A percentile compares a stretch with the other conserved stretches of the same genome.
These are phyloP conservation scores for Oxyria digyna DNA, from an alignment of 148 eudicot species.

Conservation along the genomic window DNA sequence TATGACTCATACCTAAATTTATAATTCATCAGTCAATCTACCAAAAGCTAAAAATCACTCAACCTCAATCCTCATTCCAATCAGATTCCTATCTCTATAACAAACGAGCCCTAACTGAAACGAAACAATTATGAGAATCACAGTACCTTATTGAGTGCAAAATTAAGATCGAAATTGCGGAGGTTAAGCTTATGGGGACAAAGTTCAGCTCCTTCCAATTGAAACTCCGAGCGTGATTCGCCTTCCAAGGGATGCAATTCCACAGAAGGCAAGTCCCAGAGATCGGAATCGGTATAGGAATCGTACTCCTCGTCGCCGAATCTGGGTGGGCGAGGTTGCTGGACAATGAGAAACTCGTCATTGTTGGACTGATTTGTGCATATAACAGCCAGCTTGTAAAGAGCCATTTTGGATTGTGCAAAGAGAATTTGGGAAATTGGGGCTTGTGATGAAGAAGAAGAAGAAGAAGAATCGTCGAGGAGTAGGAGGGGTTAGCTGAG, in stretches of 20 bases:
- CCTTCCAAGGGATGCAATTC: constrained; percentile 18
- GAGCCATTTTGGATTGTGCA: constrained; percentile 24
- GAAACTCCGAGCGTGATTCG: constrained; percentile 16
- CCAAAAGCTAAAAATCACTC: no score
- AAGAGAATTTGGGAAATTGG: not conserved
- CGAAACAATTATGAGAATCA: not conserved
- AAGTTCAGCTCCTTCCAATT: constrained; percentile 31
- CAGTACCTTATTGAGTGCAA: constrained; percentile 45
- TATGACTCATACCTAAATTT: no score
- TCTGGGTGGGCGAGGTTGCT: constrained; percentile 56
- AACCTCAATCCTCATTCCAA: no score
- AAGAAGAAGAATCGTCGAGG: no score
- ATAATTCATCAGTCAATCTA: no score
- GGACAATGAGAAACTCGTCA: constrained; percentile 34
- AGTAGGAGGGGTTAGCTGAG: not conserved
- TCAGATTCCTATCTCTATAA: no score
- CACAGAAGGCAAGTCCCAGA: constrained; percentile 71
- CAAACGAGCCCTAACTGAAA: no score
- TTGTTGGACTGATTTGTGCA: constrained; percentile 35
- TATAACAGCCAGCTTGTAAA: constrained; percentile 33
- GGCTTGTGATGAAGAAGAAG: not conserved
- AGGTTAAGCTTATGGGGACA: constrained; percentile 27
- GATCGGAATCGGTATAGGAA: constrained; percentile 63
- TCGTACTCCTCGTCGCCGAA: constrained; percentile 64
- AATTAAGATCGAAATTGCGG: constrained; percentile 35